Evolutionary conservation across 768 basidiomycete species (phyloP).

Genomic region (Naganishia onofrii): DNA sequence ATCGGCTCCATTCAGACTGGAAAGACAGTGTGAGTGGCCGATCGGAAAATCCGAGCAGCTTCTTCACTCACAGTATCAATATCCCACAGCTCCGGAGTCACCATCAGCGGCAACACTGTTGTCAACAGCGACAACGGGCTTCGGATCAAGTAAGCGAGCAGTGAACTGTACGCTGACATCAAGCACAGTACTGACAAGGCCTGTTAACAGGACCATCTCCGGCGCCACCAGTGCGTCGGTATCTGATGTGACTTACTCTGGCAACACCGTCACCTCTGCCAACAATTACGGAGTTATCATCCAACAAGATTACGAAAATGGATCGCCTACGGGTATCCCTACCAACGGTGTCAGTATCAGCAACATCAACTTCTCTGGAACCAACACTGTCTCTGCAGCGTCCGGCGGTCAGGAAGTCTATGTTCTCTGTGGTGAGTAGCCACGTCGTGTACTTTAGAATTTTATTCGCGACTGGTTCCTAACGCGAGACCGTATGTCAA

Average conservation of each 20-base stretch:
- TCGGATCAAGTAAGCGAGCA: constrained; percentile 11
- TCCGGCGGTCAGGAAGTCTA: constrained; percentile 57
- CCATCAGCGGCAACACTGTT: constrained; percentile 60
- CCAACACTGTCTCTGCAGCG: constrained; percentile 55
- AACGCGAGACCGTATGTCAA: neutral
- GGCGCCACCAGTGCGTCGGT: constrained; percentile 36
- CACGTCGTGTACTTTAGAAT: too few species aligned
- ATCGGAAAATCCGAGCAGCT: too few species aligned
- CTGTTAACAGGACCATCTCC: constrained; percentile 56
- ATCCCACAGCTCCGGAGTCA: constrained; percentile 59
- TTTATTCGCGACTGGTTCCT: too few species aligned
- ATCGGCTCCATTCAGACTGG: constrained; percentile 52
- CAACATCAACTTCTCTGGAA: constrained; percentile 58
- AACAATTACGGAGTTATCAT: constrained; percentile 62
- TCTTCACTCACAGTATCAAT: too few species aligned
- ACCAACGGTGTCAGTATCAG: constrained; percentile 62
- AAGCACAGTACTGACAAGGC: too few species aligned
- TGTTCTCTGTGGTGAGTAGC: constrained; percentile 61
- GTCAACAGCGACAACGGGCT: constrained; percentile 54
- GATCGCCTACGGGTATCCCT: constrained; percentile 55
- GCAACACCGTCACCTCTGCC: constrained; percentile 31
- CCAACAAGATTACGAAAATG: constrained; percentile 64
- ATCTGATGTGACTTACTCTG: constrained; percentile 37
- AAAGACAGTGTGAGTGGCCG: constrained; percentile 31
- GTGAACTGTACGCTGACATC: too few species aligned